phyloP scores from a whole-genome alignment of 108 stramenopile genomes.

The Schizochytrium sp. region DNA sequence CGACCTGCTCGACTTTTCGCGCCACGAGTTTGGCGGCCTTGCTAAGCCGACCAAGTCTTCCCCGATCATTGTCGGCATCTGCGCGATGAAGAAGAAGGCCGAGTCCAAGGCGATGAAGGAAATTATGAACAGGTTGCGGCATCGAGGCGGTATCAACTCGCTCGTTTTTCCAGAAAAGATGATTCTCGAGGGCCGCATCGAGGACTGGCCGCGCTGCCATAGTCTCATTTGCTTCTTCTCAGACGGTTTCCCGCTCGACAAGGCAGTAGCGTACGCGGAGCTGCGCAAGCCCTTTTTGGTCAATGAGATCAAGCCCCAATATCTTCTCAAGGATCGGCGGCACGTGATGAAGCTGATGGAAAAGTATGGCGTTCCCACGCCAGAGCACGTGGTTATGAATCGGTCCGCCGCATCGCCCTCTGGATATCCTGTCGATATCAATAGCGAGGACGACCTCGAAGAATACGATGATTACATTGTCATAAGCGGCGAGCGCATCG shows the following conservation, averaged over 20 bases:
- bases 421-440: background rate
- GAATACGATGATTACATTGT: constrained; percentile 91
- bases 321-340: constrained; percentile 73
- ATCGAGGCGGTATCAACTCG: constrained; percentile 52
- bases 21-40: background rate
- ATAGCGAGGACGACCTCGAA: constrained; percentile 32
- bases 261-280: constrained; percentile 78
- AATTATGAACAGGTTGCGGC: constrained; percentile 74
- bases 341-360: constrained; percentile 81
- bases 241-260: constrained; percentile 78
- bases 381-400: constrained; percentile 72
- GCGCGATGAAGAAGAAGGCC: constrained; percentile 82
- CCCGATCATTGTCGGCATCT: constrained; percentile 75
- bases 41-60: background rate
- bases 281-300: constrained; percentile 75
- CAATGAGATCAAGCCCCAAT: constrained; percentile 84
- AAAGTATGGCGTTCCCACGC: constrained; percentile 79
- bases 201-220: constrained; percentile 86
- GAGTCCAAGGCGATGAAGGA: constrained; percentile 74
- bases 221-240: constrained; percentile 91
- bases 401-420: constrained; percentile 51
- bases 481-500: constrained; percentile 75
- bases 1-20: background rate
- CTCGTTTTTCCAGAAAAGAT: constrained; percentile 83
- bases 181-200: constrained; percentile 74